Conservation (phyloP, 768 basidiomycete species). For the Filobasidium floriforme region DNA sequence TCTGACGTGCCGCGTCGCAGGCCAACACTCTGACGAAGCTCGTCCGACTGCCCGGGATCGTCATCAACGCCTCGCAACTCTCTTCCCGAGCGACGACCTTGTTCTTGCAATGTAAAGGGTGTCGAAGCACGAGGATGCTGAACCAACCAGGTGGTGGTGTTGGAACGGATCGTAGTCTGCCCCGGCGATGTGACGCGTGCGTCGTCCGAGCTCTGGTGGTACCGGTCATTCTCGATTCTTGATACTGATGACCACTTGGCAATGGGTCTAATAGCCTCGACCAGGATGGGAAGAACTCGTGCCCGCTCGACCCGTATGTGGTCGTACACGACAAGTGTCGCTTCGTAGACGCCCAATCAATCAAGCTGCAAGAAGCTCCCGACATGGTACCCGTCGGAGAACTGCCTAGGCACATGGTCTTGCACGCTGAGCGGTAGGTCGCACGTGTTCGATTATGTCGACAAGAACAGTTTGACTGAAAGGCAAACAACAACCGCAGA, state of each 20-base stretch:
- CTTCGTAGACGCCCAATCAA: conserved; percentile 90
- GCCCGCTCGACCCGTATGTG: conserved; percentile 89
- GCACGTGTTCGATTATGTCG: no score
- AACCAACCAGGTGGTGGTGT: conserved; percentile 82
- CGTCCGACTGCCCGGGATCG: conserved; percentile 93
- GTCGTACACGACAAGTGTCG: conserved; percentile 89
- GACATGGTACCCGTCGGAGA: conserved; percentile 99
- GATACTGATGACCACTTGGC: no score
- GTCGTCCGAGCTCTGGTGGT: conserved; percentile 20
- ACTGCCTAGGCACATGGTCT: conserved; percentile 84
- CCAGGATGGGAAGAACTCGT: conserved; percentile 74
- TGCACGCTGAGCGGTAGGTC: conserved; percentile 67
- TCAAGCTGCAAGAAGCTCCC: conserved; percentile 96
- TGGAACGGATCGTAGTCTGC: conserved; percentile 72
- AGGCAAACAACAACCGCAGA: no score
- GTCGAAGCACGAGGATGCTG: conserved; percentile 69
- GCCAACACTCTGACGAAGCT: conserved; percentile 89
- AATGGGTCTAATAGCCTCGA: conserved; percentile 3
- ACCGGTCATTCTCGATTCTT: neutral
- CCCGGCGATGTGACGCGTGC: conserved; percentile 73
- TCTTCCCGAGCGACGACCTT: conserved; percentile 88
- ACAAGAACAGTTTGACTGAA: no score
- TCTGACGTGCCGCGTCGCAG: conserved; percentile 28
- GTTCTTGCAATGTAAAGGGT: conserved; percentile 85
- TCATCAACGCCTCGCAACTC: conserved; percentile 90